These are phyloP conservation scores for Saraca asoca DNA, from an alignment of 331 rosid species.

Conservation along the genomic window DNA sequence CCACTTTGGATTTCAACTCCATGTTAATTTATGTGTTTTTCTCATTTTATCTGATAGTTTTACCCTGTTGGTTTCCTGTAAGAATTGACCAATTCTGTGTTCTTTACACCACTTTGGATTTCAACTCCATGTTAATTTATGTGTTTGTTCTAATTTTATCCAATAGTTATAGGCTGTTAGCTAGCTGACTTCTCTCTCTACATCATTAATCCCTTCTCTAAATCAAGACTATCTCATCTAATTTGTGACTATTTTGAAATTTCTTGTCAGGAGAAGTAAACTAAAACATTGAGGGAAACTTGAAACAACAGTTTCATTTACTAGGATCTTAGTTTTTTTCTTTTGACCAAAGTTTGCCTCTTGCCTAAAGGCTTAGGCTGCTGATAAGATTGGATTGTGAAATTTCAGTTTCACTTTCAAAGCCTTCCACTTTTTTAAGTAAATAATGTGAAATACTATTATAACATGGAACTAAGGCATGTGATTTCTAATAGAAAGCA, in stretches of 20 bases:
- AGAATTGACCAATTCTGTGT: too few relatives aligned
- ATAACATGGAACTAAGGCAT: constrained; percentile 2
- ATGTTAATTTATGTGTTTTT: background rate
- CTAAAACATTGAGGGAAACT: background rate
- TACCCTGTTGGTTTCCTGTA: too few relatives aligned
- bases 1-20: constrained; percentile 23
- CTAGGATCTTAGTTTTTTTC: background rate
- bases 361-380: background rate
- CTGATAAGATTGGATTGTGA: background rate
- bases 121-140: constrained; percentile 4
- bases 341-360: background rate
- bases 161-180: constrained; percentile 1
- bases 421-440: background rate
- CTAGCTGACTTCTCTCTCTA: background rate
- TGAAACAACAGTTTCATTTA: background rate
- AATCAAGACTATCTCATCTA: background rate
- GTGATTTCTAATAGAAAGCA: constrained; percentile 59
- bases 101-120: constrained; percentile 4
- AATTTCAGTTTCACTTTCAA: constrained; percentile 6
- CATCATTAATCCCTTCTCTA: background rate
- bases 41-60: too few relatives aligned
- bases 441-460: background rate
- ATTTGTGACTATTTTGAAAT: too few relatives aligned
- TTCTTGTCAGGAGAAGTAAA: background rate
- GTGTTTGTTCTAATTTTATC: background rate